Conservation (phyloP, 768 basidiomycete species). For the Lactarius trivialis region DNA sequence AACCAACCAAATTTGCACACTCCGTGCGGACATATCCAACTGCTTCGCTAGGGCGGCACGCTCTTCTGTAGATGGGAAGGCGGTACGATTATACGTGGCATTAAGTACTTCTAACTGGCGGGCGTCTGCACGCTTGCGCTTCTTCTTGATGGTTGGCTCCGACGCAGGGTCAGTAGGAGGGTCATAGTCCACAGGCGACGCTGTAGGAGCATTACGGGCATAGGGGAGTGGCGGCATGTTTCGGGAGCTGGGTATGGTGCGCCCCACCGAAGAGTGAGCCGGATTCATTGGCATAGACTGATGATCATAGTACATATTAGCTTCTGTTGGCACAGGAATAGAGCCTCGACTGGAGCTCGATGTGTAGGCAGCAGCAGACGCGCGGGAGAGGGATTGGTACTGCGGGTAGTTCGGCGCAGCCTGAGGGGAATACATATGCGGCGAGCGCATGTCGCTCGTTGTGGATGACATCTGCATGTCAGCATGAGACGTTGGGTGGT, state of each 20-base stretch:
- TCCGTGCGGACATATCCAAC: constrained; percentile 77
- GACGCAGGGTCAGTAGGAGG: constrained; percentile 28
- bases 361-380: neutral
- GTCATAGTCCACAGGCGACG: constrained; percentile 21
- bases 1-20: constrained; percentile 79
- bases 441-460: constrained; percentile 16
- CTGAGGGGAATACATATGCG: constrained; percentile 9
- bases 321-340: constrained; percentile 16
- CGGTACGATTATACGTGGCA: constrained; percentile 72
- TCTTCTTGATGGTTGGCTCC: constrained; percentile 77
- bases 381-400: neutral
- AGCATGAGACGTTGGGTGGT: neutral
- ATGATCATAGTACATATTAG: constrained; percentile 22
- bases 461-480: constrained; percentile 9
- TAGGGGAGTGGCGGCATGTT: constrained; percentile 43
- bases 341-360: constrained; percentile 22
- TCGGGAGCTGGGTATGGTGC: constrained; percentile 24
- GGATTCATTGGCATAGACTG: constrained; percentile 20
- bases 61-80: constrained; percentile 85
- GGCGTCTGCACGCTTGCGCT: constrained; percentile 79
- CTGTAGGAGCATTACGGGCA: constrained; percentile 35
- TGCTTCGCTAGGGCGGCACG: constrained; percentile 67
- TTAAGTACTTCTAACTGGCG: constrained; percentile 75
- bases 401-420: neutral
- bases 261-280: constrained; percentile 33